Conservation (phyloP, 1,139 yeast species). For the Hyphopichia fennica region DNA sequence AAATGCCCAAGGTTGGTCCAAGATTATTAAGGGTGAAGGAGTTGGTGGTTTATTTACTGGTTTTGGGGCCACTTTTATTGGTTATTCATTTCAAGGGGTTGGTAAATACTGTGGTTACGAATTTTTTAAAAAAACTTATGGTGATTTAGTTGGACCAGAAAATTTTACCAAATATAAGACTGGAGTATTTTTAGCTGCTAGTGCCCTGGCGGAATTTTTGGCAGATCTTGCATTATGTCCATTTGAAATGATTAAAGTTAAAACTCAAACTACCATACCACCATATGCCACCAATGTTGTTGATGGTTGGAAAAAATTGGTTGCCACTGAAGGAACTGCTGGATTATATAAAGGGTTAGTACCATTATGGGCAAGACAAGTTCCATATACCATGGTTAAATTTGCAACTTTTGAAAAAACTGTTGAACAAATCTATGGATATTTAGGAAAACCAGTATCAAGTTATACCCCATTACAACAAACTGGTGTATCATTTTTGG, state of each 20-base stretch:
- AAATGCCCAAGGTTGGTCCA: slow-evolving; percentile 74
- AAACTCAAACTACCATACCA: slow-evolving; percentile 88
- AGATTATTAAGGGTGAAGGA: slow-evolving; percentile 74
- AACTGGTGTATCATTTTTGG: slow-evolving; percentile 89
- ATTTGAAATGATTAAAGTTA: slow-evolving; percentile 89
- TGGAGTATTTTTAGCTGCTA: slow-evolving; percentile 73
- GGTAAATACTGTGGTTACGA: slow-evolving; percentile 96
- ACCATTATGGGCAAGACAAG: slow-evolving; percentile 93
- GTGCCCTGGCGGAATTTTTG: slow-evolving; percentile 89
- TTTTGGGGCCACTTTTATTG: slow-evolving; percentile 85
- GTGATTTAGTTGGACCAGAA: slow-evolving; percentile 67
- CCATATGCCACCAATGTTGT: slow-evolving; percentile 65
- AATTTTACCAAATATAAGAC: slow-evolving; percentile 66
- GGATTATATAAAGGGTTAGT: slow-evolving; percentile 84
- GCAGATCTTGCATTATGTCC: slow-evolving; percentile 92
- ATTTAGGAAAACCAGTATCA: slow-evolving; percentile 43
- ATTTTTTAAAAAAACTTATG: slow-evolving; percentile 75
- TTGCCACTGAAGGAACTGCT: slow-evolving; percentile 64
- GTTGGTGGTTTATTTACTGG: slow-evolving; percentile 75
- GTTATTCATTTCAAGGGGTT: slow-evolving; percentile 93
- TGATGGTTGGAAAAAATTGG: slow-evolving; percentile 68
- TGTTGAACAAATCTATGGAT: slow-evolving; percentile 68
- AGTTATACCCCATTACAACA: slow-evolving; percentile 56
- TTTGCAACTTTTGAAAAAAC: slow-evolving; percentile 91
- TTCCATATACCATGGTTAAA: slow-evolving; percentile 96